Percentiles rank a stretch among this genome's conserved stretches.
phyloP scores from a whole-genome alignment of 176 grass and related monocot genomes.

The Tillandsia leiboldiana region DNA sequence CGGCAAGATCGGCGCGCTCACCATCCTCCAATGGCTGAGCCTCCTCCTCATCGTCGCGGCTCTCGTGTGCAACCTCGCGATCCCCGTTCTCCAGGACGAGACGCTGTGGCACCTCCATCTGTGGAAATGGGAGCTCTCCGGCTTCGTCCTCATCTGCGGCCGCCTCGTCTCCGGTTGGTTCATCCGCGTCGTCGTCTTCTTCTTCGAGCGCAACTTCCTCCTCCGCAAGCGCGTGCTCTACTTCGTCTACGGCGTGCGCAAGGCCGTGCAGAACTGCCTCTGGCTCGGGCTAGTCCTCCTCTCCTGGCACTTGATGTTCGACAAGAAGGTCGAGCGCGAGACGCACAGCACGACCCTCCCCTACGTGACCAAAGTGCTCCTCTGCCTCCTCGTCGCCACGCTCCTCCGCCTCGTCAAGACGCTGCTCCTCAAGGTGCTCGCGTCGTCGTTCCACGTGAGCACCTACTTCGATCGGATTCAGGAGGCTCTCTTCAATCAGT shows the following conservation, averaged over 20 bases:
- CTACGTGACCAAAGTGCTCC: constrained; percentile 13
- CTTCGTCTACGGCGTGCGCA: constrained; percentile 72
- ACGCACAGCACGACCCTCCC: constrained; percentile 21
- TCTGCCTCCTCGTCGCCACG: constrained; percentile 11
- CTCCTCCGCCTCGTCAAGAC: constrained; percentile 5
- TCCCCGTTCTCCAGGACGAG: constrained; percentile 19
- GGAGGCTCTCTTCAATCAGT: constrained; percentile 69
- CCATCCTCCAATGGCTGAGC: constrained; percentile 60
- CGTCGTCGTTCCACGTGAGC: constrained; percentile 71
- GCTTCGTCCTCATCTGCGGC: constrained; percentile 71
- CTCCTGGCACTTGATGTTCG: constrained; percentile 65
- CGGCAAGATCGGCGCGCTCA: constrained; percentile 33
- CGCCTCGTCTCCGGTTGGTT: constrained; percentile 67
- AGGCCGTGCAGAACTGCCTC: constrained; percentile 53
- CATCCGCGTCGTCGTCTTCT: constrained; percentile 51
- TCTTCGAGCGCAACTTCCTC: constrained; percentile 63
- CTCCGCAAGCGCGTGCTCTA: constrained; percentile 72
- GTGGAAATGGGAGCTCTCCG: constrained; percentile 70
- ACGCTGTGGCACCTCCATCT: constrained; percentile 39
- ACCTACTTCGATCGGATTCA: constrained; percentile 85
- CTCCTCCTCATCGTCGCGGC: constrained; percentile 65
- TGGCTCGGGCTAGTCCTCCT: constrained; percentile 65
- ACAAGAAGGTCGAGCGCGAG: constrained; percentile 38
- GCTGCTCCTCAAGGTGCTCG: constrained; percentile 49
- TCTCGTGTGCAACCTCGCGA: constrained; percentile 29